phyloP scores from a whole-genome alignment of 176 grass and related monocot genomes.

The Saccharum officinarum region DNA sequence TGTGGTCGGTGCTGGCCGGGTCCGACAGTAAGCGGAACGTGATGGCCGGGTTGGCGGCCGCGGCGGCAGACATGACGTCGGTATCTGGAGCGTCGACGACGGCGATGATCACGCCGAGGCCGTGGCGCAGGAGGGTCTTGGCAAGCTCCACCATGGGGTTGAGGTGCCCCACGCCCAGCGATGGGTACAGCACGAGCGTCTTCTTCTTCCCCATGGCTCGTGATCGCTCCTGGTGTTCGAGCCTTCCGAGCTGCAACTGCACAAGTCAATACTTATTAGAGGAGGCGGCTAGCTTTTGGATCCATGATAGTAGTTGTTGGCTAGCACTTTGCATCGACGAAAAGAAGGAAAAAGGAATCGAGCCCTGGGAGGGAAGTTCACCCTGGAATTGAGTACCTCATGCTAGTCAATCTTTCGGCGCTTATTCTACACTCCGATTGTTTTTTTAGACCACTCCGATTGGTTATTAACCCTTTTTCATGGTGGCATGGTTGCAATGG shows the following conservation, averaged over 20 bases:
- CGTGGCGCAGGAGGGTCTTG: neutral
- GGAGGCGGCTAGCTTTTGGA: neutral
- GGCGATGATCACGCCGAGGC: neutral
- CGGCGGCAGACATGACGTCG: neutral
- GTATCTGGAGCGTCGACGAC: neutral
- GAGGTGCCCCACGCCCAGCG: neutral
- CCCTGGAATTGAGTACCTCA: too few species aligned
- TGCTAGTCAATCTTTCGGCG: too few species aligned
- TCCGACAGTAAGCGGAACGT: slow-evolving; percentile 23
- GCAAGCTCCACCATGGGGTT: neutral
- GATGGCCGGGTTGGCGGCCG: slow-evolving; percentile 24
- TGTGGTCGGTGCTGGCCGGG: neutral
- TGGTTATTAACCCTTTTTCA: too few species aligned
- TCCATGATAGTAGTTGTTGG: neutral
- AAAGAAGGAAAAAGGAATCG: neutral
- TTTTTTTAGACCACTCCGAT: too few species aligned
- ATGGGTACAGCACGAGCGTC: neutral
- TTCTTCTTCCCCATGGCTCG: neutral
- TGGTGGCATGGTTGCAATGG: too few species aligned
- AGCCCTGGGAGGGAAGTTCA: too few species aligned
- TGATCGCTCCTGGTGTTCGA: neutral
- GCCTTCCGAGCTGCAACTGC: neutral
- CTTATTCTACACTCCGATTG: too few species aligned
- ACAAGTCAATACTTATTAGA: neutral
- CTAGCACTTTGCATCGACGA: neutral